Percentiles rank a stretch among this genome's conserved stretches.
These are phyloP conservation scores for Microdochium trichocladiopsis DNA, from an alignment of 2,329 filamentous ascomycete species.

Conservation along the genomic window DNA sequence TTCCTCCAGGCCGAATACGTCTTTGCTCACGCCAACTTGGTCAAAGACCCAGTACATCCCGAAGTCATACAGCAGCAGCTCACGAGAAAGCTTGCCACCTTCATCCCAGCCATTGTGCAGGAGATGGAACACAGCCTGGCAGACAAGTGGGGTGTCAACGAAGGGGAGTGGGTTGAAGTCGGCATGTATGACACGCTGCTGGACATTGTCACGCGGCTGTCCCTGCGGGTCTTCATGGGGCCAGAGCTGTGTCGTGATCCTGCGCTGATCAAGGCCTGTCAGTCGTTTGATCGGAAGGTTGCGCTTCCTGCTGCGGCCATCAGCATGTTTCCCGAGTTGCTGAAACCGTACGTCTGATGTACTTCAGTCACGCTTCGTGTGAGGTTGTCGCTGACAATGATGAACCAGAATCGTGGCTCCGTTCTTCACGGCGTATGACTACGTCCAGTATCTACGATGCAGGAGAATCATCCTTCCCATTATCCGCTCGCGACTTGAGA, in stretches of 20 bases:
- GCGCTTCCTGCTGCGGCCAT: conserved; percentile 18
- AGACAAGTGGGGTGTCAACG: conserved; percentile 19
- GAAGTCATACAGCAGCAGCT: conserved; percentile 23
- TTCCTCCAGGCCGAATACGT: conserved; percentile 25
- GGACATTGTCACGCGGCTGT: conserved; percentile 18
- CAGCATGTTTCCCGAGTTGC: conserved; percentile 18
- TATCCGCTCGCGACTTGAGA: conserved; percentile 19
- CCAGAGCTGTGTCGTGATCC: conserved; percentile 18
- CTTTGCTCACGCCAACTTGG: conserved; percentile 20
- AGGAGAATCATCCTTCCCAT: conserved; percentile 22
- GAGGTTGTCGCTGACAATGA: not conserved
- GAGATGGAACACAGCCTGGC: conserved; percentile 18
- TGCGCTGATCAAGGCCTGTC: conserved; percentile 19
- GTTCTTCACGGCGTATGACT: conserved; percentile 21
- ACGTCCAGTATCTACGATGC: conserved; percentile 20
- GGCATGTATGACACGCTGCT: conserved; percentile 24
- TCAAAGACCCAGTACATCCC: conserved; percentile 21
- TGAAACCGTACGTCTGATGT: conserved; percentile 18
- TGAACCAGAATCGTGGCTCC: conserved; percentile 17
- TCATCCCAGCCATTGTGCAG: conserved; percentile 21
- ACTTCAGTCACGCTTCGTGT: not conserved
- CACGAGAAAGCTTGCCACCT: conserved; percentile 18
- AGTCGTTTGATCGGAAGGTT: conserved; percentile 20
- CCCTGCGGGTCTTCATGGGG: conserved; percentile 22
- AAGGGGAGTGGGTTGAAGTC: conserved; percentile 21